Conservation (phyloP, 805 yeast genomes). For the Soucietia sequanensis region DNA sequence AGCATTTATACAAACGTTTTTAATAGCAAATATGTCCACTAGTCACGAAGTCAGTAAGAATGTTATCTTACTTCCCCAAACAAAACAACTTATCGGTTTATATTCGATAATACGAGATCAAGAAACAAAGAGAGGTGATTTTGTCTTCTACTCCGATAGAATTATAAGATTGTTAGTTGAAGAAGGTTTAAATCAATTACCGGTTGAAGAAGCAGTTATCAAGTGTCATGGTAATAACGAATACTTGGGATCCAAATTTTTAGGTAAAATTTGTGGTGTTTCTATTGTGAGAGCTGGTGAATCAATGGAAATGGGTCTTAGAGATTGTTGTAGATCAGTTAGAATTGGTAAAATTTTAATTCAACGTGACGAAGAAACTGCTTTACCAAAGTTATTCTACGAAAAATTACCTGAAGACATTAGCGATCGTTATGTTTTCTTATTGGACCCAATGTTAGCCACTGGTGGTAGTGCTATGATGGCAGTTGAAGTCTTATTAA, state of each 20-base stretch:
- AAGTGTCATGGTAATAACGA: constrained; percentile 73
- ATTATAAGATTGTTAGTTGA: constrained; percentile 92
- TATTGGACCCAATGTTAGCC: constrained; percentile 96
- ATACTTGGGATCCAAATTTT: constrained; percentile 75
- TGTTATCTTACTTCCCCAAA: constrained; percentile 75
- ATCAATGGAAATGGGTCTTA: constrained; percentile 96
- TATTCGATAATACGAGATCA: constrained; percentile 89
- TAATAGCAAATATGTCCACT: constrained; percentile 14
- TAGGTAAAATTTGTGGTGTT: constrained; percentile 96
- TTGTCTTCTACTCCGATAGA: constrained; percentile 92
- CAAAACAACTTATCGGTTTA: constrained; percentile 84
- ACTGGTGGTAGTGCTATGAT: constrained; percentile 98
- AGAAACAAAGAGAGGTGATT: constrained; percentile 81
- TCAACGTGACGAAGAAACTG: constrained; percentile 98
- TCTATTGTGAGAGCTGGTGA: constrained; percentile 99
- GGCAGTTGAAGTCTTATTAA: constrained; percentile 89
- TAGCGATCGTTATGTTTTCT: constrained; percentile 79
- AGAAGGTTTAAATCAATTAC: constrained; percentile 91
- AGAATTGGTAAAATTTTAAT: constrained; percentile 95
- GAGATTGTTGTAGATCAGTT: constrained; percentile 96
- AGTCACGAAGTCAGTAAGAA: constrained; percentile 35
- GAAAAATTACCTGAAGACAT: constrained; percentile 95
- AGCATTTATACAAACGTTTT: constrained; percentile 1
- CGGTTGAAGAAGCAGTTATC: constrained; percentile 69
- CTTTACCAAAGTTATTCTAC: constrained; percentile 85